phyloP scores from a whole-genome alignment of 139 green algal genomes.

The Coelastrella sp. region DNA sequence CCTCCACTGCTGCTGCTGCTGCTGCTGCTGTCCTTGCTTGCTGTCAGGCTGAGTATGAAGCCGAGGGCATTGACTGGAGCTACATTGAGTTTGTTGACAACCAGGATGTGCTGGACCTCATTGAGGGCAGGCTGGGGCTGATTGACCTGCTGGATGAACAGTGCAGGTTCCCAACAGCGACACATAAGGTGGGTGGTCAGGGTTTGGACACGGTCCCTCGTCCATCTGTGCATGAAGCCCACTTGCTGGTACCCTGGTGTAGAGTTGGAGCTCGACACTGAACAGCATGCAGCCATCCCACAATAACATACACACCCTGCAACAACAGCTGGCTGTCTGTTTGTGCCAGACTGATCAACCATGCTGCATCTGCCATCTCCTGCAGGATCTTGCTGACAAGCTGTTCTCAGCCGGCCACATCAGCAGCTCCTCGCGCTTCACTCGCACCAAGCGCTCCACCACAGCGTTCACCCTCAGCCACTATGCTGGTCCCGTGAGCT shows the following conservation, averaged over 20 bases:
- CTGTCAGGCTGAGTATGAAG: slow-evolving; percentile 88
- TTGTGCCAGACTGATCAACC: not conserved
- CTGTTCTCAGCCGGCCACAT: slow-evolving; percentile 73
- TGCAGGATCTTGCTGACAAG: slow-evolving; percentile 87
- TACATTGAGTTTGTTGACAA: slow-evolving; percentile 99
- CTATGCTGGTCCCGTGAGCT: slow-evolving; percentile 91
- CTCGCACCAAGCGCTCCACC: slow-evolving; percentile 87
- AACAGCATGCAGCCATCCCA: not conserved
- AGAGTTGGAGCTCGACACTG: not conserved
- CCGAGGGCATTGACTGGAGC: slow-evolving; percentile 97
- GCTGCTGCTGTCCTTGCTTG: not conserved
- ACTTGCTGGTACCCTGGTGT: not conserved
- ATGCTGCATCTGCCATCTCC: not conserved
- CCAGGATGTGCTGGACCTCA: slow-evolving; percentile 97
- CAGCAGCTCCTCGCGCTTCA: slow-evolving; percentile 83
- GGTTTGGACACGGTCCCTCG: not conserved
- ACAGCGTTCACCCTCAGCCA: slow-evolving; percentile 95
- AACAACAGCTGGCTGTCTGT: not conserved
- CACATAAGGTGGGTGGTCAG: not conserved
- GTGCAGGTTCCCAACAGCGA: slow-evolving; percentile 77
- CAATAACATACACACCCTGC: not conserved
- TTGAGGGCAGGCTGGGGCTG: slow-evolving; percentile 93
- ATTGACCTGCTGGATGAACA: slow-evolving; percentile 96
- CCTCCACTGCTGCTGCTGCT: slow-evolving; percentile 3
- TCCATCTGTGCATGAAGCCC: no score